phyloP scores from a whole-genome alignment of 768 basidiomycete species.

The Boletellus ananas region DNA sequence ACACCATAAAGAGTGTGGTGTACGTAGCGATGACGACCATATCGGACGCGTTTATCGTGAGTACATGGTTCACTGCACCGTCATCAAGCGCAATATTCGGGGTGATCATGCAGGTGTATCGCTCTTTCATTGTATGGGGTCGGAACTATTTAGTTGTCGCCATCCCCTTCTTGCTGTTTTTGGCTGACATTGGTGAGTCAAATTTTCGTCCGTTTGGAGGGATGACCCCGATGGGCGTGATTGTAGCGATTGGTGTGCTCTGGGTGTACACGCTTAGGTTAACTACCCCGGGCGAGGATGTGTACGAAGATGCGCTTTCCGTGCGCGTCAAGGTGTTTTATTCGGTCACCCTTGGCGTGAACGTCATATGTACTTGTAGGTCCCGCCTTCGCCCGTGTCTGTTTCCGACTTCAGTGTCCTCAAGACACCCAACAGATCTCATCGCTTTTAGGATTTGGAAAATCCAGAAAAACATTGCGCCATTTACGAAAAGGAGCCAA shows the following conservation, averaged over 20 bases:
- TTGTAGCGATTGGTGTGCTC: not conserved
- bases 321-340: not conserved
- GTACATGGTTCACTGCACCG: not conserved
- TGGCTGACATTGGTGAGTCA: not conserved
- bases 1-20: not conserved
- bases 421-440: not conserved
- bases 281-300: not conserved
- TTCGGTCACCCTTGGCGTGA: not conserved
- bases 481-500: not conserved
- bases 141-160: not conserved
- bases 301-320: not conserved
- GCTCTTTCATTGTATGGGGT: slow-evolving; percentile 1
- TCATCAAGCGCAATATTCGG: not conserved
- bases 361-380: not conserved
- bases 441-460: not conserved
- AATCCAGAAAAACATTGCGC: not conserved
- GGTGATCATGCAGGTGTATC: not conserved
- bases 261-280: not conserved
- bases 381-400: too few species aligned
- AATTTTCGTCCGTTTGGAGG: not conserved
- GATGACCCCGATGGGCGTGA: not conserved
- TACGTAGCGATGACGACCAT: not conserved
- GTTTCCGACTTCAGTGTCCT: not conserved
- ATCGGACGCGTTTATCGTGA: not conserved
- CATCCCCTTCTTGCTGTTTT: not conserved